Conservation (phyloP, 768 basidiomycete species). For the Lactarius hatsudake region DNA sequence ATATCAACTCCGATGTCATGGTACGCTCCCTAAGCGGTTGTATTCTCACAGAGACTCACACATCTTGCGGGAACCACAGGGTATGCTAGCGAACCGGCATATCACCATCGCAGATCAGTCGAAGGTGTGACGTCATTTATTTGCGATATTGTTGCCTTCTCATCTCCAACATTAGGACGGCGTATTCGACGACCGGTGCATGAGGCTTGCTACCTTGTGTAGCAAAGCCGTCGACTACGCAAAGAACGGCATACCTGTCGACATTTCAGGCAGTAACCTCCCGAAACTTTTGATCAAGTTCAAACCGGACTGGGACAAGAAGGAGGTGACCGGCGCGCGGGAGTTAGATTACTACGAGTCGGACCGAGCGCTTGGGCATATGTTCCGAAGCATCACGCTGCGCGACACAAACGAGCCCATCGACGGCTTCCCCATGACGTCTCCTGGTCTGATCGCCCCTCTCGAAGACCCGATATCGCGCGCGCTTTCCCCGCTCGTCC, state of each 20-base stretch:
- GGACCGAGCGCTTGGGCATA: slow-evolving; percentile 61
- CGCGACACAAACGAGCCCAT: slow-evolving; percentile 37
- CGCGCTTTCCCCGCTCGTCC: slow-evolving; percentile 10
- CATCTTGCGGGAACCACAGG: slow-evolving; percentile 39
- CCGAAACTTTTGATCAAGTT: slow-evolving; percentile 59
- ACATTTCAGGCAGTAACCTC: slow-evolving; percentile 42
- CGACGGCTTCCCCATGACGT: not conserved
- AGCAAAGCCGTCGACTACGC: slow-evolving; percentile 75
- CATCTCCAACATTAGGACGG: slow-evolving; percentile 46
- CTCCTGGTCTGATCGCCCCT: not conserved
- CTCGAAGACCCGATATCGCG: slow-evolving; percentile 15
- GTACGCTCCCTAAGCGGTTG: slow-evolving; percentile 38
- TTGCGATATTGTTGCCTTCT: not conserved
- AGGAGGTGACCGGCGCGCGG: slow-evolving; percentile 40
- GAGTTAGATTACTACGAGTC: slow-evolving; percentile 71
- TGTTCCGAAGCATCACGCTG: slow-evolving; percentile 63
- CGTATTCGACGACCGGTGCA: slow-evolving; percentile 55
- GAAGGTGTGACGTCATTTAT: slow-evolving; percentile 39
- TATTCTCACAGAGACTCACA: not conserved
- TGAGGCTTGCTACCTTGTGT: slow-evolving; percentile 58
- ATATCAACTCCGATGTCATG: slow-evolving; percentile 79
- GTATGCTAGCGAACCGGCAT: slow-evolving; percentile 64
- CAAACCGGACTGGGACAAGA: slow-evolving; percentile 78
- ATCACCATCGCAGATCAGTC: slow-evolving; percentile 78
- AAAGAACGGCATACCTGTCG: slow-evolving; percentile 68